Percentiles rank a stretch among this genome's conserved stretches.
Conservation (phyloP, 2,329 filamentous ascomycete species). For the Sporothrix pseudoabietina region DNA sequence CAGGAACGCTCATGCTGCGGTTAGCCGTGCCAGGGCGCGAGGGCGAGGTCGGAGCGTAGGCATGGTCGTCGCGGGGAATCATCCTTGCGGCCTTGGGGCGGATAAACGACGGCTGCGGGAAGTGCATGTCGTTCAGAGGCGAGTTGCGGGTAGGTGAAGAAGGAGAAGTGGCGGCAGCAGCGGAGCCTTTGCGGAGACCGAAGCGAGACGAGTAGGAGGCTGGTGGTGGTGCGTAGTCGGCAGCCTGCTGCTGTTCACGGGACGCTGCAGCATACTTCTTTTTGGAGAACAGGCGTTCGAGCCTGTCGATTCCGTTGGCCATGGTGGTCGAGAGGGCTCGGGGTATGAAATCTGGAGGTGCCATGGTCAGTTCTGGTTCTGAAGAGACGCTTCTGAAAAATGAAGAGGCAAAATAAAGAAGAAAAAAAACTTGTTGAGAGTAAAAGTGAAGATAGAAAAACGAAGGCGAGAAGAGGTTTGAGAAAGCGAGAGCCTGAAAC, state of each 20-base stretch:
- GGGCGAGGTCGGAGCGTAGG: slow-evolving; percentile 8
- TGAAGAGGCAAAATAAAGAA: background rate
- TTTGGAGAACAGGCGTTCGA: slow-evolving; percentile 58
- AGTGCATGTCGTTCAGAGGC: slow-evolving; percentile 38
- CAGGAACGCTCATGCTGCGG: slow-evolving; percentile 25
- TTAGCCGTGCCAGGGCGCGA: slow-evolving; percentile 23
- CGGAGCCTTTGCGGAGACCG: slow-evolving; percentile 20
- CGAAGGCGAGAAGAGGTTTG: background rate
- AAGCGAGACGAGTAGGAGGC: slow-evolving; percentile 34
- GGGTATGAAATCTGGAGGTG: slow-evolving; percentile 32
- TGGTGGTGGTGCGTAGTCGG: slow-evolving; percentile 14
- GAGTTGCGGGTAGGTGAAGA: slow-evolving; percentile 35
- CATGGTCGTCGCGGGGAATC: slow-evolving; percentile 56
- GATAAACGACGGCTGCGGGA: slow-evolving; percentile 58
- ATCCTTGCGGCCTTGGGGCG: slow-evolving; percentile 58
- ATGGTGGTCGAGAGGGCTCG: slow-evolving; percentile 41
- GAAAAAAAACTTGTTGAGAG: background rate
- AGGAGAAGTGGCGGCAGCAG: slow-evolving; percentile 32
- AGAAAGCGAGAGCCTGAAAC: background rate
- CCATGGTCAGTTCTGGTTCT: slow-evolving; percentile 27
- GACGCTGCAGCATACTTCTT: slow-evolving; percentile 39
- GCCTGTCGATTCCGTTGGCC: slow-evolving; percentile 52
- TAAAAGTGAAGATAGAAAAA: background rate
- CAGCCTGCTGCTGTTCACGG: slow-evolving; percentile 29
- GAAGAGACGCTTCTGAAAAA: background rate